Percentiles rank a stretch among this genome's conserved stretches.
Conservation (phyloP, 1,139 yeast species). For the Torulaspora pretoriensis region DNA sequence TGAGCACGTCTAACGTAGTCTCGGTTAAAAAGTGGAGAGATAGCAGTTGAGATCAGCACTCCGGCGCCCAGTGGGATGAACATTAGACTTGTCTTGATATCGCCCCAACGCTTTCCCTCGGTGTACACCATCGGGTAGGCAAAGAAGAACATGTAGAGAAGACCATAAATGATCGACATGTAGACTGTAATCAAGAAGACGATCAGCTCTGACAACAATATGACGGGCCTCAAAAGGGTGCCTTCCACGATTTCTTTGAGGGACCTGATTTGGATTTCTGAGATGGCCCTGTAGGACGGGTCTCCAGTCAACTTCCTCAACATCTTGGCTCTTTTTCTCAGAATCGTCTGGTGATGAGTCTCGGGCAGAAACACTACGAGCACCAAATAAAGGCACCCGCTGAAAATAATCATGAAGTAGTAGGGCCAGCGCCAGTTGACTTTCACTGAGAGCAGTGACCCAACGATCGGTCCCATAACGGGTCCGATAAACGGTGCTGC, state of each 20-base stretch:
- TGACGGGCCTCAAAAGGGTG: constrained; percentile 51
- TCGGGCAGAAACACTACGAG: constrained; percentile 48
- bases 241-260: constrained; percentile 44
- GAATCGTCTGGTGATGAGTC: constrained; percentile 52
- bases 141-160: constrained; percentile 57
- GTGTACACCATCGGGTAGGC: constrained; percentile 62
- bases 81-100: constrained; percentile 60
- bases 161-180: constrained; percentile 58
- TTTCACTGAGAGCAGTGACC: constrained; percentile 65
- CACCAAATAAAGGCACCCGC: constrained; percentile 47
- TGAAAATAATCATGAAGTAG: constrained; percentile 58
- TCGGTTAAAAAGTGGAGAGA: constrained; percentile 56
- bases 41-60: constrained; percentile 47
- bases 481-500: constrained; percentile 76
- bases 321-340: constrained; percentile 49
- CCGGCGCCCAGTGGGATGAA: constrained; percentile 71
- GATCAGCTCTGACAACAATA: constrained; percentile 49
- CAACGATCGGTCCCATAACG: constrained; percentile 58
- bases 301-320: constrained; percentile 55
- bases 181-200: constrained; percentile 55
- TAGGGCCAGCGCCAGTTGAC: constrained; percentile 78
- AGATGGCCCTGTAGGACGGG: constrained; percentile 45
- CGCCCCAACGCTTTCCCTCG: constrained; percentile 64
- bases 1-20: constrained; percentile 55
- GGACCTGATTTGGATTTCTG: constrained; percentile 45